Percentiles rank a stretch among this genome's conserved stretches.
These are phyloP conservation scores for Eucalyptus guilfoylei DNA, from an alignment of 345 rosid species.

Conservation along the genomic window DNA sequence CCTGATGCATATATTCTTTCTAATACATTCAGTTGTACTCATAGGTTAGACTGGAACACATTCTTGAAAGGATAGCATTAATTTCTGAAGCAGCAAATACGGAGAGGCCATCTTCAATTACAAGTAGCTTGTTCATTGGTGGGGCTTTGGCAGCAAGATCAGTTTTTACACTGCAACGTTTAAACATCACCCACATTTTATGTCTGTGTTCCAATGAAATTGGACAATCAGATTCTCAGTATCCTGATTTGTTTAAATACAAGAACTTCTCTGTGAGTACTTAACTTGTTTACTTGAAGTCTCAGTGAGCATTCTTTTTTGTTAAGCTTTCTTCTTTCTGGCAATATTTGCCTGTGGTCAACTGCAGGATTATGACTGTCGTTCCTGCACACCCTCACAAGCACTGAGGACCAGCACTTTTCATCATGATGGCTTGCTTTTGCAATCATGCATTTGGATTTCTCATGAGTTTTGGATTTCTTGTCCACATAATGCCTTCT, in stretches of 20 bases:
- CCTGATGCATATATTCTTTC: neutral
- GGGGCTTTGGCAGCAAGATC: constrained; percentile 95
- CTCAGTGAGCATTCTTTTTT: neutral
- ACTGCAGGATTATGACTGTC: neutral
- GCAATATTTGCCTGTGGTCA: neutral
- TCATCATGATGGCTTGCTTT: neutral
- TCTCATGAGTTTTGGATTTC: neutral
- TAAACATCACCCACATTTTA: constrained; percentile 71
- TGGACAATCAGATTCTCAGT: constrained; percentile 93
- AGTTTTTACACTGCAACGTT: constrained; percentile 62
- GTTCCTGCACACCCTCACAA: neutral
- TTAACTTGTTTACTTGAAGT: neutral
- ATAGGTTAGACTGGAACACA: constrained; percentile 96
- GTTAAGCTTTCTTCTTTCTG: neutral
- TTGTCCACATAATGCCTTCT: neutral
- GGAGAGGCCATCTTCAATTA: constrained; percentile 85
- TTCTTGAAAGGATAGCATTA: constrained; percentile 90
- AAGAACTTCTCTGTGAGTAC: constrained; percentile 74
- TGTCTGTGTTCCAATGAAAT: constrained; percentile 96
- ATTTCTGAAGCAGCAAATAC: constrained; percentile 93
- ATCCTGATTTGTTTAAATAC: constrained; percentile 66
- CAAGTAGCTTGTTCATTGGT: constrained; percentile 66
- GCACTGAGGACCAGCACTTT: neutral
- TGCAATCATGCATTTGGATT: neutral
- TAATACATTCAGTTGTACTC: neutral